Conservation (phyloP, 768 basidiomycete species). For the Gymnopilus junonius region DNA sequence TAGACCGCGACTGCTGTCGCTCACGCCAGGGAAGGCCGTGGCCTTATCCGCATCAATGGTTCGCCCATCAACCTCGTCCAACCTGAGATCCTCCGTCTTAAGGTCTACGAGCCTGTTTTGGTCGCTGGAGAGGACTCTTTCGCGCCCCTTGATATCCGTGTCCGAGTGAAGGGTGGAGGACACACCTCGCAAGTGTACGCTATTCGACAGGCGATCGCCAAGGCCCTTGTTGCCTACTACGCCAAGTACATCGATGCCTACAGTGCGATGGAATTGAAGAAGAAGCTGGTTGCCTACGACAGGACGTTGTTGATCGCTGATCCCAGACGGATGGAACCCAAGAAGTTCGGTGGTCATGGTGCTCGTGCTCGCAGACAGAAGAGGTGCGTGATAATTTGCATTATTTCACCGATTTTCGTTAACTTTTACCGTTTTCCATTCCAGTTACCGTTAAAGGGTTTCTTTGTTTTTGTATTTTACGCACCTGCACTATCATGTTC, state of each 20-base stretch:
- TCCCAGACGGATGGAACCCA: slow-evolving; percentile 97
- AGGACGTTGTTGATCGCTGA: slow-evolving; percentile 89
- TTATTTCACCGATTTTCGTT: not conserved
- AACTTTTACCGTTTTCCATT: slow-evolving; percentile 13
- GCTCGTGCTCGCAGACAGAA: slow-evolving; percentile 98
- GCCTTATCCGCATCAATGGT: slow-evolving; percentile 95
- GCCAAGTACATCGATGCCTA: slow-evolving; percentile 98
- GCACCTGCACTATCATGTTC: slow-evolving; percentile 50
- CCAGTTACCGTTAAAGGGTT: slow-evolving; percentile 78
- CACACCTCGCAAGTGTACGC: slow-evolving; percentile 99
- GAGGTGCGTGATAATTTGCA: slow-evolving; percentile 56
- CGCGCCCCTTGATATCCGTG: slow-evolving; percentile 88
- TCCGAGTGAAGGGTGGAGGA: slow-evolving; percentile 98
- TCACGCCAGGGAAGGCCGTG: slow-evolving; percentile 94
- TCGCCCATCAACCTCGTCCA: slow-evolving; percentile 95
- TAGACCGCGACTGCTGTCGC: slow-evolving; percentile 99
- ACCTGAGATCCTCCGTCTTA: slow-evolving; percentile 95
- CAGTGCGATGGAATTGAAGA: slow-evolving; percentile 97
- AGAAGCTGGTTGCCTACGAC: slow-evolving; percentile 96
- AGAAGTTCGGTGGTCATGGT: slow-evolving; percentile 99
- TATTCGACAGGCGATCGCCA: slow-evolving; percentile 97
- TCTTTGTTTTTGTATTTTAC: slow-evolving; percentile 37
- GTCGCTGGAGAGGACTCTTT: slow-evolving; percentile 92
- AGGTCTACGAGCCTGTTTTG: slow-evolving; percentile 97
- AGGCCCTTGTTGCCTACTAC: slow-evolving; percentile 97